phyloP scores from a whole-genome alignment of 305 asterid genomes.

The Andrographis paniculata region DNA sequence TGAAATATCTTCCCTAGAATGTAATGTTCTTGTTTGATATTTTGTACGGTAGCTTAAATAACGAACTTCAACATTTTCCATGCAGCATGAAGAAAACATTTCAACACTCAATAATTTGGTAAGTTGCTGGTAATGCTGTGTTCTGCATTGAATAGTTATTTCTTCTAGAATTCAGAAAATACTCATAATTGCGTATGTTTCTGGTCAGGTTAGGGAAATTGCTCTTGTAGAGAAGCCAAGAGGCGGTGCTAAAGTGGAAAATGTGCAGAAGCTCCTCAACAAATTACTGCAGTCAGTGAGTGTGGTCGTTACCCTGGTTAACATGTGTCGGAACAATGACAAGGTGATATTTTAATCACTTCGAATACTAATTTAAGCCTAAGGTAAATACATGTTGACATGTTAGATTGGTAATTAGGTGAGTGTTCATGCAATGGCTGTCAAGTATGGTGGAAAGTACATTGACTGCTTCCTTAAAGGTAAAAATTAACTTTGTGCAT shows the following conservation, averaged over 20 bases:
- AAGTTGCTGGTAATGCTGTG: constrained; percentile 25
- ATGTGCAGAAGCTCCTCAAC: constrained; percentile 44
- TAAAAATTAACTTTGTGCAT: constrained; percentile 17
- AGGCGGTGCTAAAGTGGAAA: constrained; percentile 38
- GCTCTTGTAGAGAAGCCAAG: constrained; percentile 45
- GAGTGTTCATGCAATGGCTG: constrained; percentile 66
- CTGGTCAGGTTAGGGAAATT: constrained; percentile 57
- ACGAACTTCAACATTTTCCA: no score
- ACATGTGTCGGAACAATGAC: constrained; percentile 59
- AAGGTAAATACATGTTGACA: constrained; percentile 17
- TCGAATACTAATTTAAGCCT: constrained; percentile 11
- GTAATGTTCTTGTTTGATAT: no score
- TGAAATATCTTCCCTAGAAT: no score
- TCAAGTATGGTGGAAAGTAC: constrained; percentile 86
- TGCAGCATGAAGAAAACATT: constrained; percentile 87
- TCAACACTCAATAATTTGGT: constrained; percentile 59
- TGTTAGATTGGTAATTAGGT: constrained; percentile 38
- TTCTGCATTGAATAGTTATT: constrained; percentile 1
- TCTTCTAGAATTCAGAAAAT: constrained; percentile 5
- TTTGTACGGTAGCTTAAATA: no score
- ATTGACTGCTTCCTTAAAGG: constrained; percentile 81
- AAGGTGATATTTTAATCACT: constrained; percentile 38
- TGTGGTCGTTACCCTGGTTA: constrained; percentile 59
- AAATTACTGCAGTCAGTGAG: constrained; percentile 58
- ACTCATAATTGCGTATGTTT: constrained; percentile 3